Base-by-base conservation (phyloP, 2,329 filamentous ascomycete species). In the Phyllosticta capitalensis region DNA sequence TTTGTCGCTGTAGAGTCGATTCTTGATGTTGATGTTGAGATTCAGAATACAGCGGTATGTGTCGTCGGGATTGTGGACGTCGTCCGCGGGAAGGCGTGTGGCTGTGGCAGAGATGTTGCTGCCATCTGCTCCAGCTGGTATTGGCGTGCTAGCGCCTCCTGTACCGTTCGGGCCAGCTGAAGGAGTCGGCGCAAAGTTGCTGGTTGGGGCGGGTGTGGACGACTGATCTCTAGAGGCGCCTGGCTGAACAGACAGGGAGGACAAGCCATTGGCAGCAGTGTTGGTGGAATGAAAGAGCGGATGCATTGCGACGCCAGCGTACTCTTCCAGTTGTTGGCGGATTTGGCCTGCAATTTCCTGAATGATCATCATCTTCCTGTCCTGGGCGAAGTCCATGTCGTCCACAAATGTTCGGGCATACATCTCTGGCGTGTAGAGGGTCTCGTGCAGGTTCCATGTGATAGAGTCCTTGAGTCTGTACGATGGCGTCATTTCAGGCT, bases 361-460 rank as follows among this genome's bases (percentile, higher is more conserved):
- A 10, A 90, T 86, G 65, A 91, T 82, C 14, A 78, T 74, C 17
- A 81, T 80, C 56, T 79, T 80, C 28, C 77, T 69, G 50, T 87
- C 82, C 62, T 89, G 87, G 3, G 92, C 92, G 50, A 99, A 82
- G 71, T 99, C 94, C 50, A 99, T 81, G 70, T 99, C 94, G 64
- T 95, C 90, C 1, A 95, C 92, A 65, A 97, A 84, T 1, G 83
- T 85, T 66, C 88, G 83, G n/a, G 94, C 94, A 71, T 97, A 99
- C 69, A 95, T 89, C 69, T 99, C 94, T 0, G 94, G 95, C 0
- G 94, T 99, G 56, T 92, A 89, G 61, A 96, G 79, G 0, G 90
- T 89, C 76, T 99, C 94, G 74, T 97, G 92, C 14, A 99, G 80
- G 68, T 99, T 99, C 94, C 94, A 99, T 56, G 96, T 76, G 67